A percentile compares a stretch with the other conserved stretches of the same genome.
Conservation (phyloP, 1,284 basidiomycete genomes). For the Stygiomarasmius scandens region DNA sequence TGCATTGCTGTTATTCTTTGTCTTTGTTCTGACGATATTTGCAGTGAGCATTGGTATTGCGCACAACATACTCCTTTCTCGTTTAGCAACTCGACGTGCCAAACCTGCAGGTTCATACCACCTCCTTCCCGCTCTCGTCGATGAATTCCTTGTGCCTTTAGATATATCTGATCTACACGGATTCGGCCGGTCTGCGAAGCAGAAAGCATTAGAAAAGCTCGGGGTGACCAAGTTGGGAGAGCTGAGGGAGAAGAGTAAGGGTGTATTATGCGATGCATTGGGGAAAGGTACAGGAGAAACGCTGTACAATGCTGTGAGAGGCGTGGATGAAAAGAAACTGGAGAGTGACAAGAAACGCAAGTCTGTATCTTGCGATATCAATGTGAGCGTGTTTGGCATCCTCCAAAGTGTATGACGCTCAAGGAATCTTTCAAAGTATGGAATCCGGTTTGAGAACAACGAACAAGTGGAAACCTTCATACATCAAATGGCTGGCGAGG, state of each 20-base stretch:
- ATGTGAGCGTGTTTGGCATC: constrained; percentile 54
- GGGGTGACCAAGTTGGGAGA: constrained; percentile 75
- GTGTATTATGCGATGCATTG: constrained; percentile 68
- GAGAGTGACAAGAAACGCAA: constrained; percentile 85
- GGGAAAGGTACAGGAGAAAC: constrained; percentile 86
- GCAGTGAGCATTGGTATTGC: constrained; percentile 90
- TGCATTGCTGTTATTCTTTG: constrained; percentile 17
- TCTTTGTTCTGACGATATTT: too few species aligned
- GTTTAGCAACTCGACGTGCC: constrained; percentile 87
- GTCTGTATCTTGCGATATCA: constrained; percentile 90
- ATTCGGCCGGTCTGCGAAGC: constrained; percentile 75
- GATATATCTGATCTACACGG: constrained; percentile 88
- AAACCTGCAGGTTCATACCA: constrained; percentile 90
- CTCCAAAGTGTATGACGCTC: constrained; percentile 14
- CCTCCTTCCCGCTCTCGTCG: constrained; percentile 58
- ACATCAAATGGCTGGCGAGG: constrained; percentile 74
- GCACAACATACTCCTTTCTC: constrained; percentile 90
- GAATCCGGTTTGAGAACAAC: constrained; percentile 87
- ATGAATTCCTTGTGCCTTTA: constrained; percentile 70
- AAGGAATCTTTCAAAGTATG: constrained; percentile 63
- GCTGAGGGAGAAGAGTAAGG: constrained; percentile 62
- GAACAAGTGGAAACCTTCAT: constrained; percentile 84
- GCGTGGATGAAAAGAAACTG: constrained; percentile 79
- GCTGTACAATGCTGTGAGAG: constrained; percentile 82
- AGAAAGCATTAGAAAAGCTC: constrained; percentile 79